Evolutionary conservation across 2,329 filamentous ascomycete genomes (phyloP).

Genomic region (Xylaria sp.): DNA sequence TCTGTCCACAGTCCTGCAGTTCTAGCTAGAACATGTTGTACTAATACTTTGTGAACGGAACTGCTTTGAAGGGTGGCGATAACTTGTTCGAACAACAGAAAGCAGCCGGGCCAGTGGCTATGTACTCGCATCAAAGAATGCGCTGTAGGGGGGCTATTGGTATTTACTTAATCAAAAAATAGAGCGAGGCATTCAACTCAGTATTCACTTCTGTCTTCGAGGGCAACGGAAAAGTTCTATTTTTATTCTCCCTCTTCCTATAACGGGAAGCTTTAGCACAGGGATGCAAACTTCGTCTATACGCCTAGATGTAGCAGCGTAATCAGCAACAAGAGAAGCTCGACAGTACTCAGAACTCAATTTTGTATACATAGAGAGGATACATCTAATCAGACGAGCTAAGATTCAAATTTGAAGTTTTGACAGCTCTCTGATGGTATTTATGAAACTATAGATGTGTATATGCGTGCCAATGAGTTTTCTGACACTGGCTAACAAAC

Average conservation of each 20-base stretch:
- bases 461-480: not conserved
- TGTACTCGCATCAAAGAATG: not conserved
- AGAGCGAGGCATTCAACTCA: slow-evolving; percentile 1
- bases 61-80: slow-evolving; percentile 1
- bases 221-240: not conserved
- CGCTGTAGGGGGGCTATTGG: slow-evolving; percentile 2
- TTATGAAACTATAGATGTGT: not conserved
- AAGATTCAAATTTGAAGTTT: not conserved
- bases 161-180: slow-evolving; percentile 4
- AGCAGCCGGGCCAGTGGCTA: not conserved
- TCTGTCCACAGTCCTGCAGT: not conserved
- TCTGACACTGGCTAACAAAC: not conserved
- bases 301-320: not conserved
- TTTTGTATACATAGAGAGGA: not conserved
- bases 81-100: not conserved
- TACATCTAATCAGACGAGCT: not conserved
- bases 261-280: slow-evolving; percentile 38
- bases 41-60: slow-evolving; percentile 11
- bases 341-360: no score
- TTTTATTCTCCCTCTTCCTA: slow-evolving; percentile 49
- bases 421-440: not conserved
- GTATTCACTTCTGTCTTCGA: not conserved
- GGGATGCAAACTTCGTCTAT: not conserved
- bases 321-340: not conserved
- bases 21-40: not conserved